Conservation (phyloP, 1,284 basidiomycete genomes). For the Binderoboletus segoi region DNA sequence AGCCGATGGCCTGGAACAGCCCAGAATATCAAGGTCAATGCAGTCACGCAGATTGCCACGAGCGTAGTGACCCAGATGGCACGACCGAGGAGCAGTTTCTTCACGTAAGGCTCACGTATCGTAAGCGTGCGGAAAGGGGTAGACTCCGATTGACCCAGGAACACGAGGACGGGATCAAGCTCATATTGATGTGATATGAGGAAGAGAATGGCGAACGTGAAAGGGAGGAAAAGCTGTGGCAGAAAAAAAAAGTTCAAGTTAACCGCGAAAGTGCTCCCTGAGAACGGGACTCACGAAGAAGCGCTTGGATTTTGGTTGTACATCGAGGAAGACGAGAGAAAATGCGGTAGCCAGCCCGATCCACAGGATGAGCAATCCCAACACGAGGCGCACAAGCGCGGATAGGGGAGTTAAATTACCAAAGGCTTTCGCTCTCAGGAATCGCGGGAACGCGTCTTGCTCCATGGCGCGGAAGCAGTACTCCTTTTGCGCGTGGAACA, state of each 20-base stretch:
- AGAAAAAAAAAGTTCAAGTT: conserved; percentile 4
- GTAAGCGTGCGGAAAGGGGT: conserved; percentile 90
- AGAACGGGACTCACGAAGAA: conserved; percentile 79
- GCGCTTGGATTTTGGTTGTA: conserved; percentile 84
- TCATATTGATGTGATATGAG: conserved; percentile 96
- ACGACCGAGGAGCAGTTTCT: conserved; percentile 83
- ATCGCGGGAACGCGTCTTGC: conserved; percentile 95
- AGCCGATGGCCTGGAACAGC: conserved; percentile 89
- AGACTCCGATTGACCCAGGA: conserved; percentile 83
- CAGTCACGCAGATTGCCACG: conserved; percentile 68
- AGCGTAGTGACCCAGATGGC: conserved; percentile 84
- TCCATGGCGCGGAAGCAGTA: conserved; percentile 98
- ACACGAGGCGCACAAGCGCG: conserved; percentile 80
- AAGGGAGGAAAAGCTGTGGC: conserved; percentile 90
- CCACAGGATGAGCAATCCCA: conserved; percentile 90
- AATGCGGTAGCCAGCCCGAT: conserved; percentile 89
- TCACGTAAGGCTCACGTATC: conserved; percentile 91
- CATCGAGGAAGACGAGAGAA: conserved; percentile 91
- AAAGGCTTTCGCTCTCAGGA: conserved; percentile 95
- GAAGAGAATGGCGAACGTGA: conserved; percentile 86
- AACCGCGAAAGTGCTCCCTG: not conserved
- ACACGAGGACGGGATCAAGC: conserved; percentile 89
- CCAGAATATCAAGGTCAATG: conserved; percentile 87
- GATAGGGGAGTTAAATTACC: conserved; percentile 94
- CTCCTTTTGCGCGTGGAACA: conserved; percentile 97